A percentile compares a stretch with the other conserved stretches of the same genome.
Conservation (phyloP, 768 basidiomycete genomes). For the Gautieria morchelliformis region DNA sequence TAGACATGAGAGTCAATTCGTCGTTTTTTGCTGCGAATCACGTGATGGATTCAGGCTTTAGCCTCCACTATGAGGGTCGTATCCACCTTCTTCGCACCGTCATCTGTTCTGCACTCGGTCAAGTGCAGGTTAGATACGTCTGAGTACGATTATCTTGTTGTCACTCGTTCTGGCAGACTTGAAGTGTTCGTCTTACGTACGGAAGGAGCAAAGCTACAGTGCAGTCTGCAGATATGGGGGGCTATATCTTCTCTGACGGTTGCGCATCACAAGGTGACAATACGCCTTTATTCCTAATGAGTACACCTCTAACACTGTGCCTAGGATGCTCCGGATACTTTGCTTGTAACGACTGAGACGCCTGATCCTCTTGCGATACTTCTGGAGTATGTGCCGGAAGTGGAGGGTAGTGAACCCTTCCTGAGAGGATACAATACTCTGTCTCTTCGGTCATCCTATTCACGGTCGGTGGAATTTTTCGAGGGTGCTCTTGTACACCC, state of each 20-base stretch:
- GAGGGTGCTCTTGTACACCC: slow-evolving; percentile 61
- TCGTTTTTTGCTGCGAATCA: background rate
- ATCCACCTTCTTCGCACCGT: slow-evolving; percentile 67
- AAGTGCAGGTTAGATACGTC: slow-evolving; percentile 50
- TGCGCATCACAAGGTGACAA: slow-evolving; percentile 40
- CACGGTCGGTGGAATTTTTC: slow-evolving; percentile 63
- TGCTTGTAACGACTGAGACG: slow-evolving; percentile 60
- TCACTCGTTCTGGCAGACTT: slow-evolving; percentile 56
- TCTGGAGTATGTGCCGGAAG: slow-evolving; percentile 32
- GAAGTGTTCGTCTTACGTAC: slow-evolving; percentile 59
- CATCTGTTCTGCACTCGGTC: slow-evolving; percentile 59
- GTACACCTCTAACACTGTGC: background rate
- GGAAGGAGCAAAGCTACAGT: slow-evolving; percentile 52
- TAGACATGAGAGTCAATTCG: background rate
- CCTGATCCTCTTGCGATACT: slow-evolving; percentile 67
- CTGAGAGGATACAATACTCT: slow-evolving; percentile 16
- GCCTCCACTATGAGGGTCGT: slow-evolving; percentile 41
- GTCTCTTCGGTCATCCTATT: slow-evolving; percentile 44
- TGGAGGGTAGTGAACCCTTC: background rate
- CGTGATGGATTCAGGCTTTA: background rate
- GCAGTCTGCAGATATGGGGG: slow-evolving; percentile 60
- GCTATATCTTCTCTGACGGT: slow-evolving; percentile 47
- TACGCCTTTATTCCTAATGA: background rate
- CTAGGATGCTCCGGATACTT: background rate
- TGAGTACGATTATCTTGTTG: slow-evolving; percentile 52